Evolutionary conservation across 169 alveolate genomes (phyloP), one percentile per base, ranked within the genome.

Genomic region (Cryptosporidium viatorum): DNA sequence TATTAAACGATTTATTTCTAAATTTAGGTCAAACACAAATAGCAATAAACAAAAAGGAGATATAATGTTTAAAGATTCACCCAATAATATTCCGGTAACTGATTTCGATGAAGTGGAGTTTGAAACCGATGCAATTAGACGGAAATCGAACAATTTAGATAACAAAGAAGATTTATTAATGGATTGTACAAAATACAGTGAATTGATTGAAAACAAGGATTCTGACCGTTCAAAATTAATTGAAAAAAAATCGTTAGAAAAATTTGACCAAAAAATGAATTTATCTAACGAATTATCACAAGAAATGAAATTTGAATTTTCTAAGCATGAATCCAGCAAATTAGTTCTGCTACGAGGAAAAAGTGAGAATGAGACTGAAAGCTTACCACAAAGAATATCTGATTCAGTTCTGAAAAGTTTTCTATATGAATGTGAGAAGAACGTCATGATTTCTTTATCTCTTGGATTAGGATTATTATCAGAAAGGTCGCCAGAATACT

Each of bases 391-490:
- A 55, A 55, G 7, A 55, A 55, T 26, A 1, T 2, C 67, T 5
- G 67, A 55, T n/a, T 55, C 35, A 55, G 9, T 3, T 16, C 29
- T 62, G 16, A 45, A 59, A 14, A 12, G 21, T 65, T 48, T 80
- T 8, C 7, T 80, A 9, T 41, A 60, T 2, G 75, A 62, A 51
- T 80, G 89, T 65, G 89, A 80, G 26, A 59, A n/a, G 29, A 80
- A 80, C 35, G 29, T 80, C 29, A 43, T 80, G 75, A 52, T 41
- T 26, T 80, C 89, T 43, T 50, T 80, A n/a, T 80, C 89, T 21
- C 65, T 80, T 29, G 89, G 89, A 16, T 62, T 80, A 21, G 89
- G 89, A 41, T 7, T 80, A 65, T 26, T 80, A 14, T n/a, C 65
- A 14, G 67, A 65, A 52, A 80, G 65, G 0, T 29, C 69, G 16